Evolutionary conservation across 345 rosid species (phyloP), one percentile per base, ranked within the genome.

Genomic region (Hibiscus syriacus): DNA sequence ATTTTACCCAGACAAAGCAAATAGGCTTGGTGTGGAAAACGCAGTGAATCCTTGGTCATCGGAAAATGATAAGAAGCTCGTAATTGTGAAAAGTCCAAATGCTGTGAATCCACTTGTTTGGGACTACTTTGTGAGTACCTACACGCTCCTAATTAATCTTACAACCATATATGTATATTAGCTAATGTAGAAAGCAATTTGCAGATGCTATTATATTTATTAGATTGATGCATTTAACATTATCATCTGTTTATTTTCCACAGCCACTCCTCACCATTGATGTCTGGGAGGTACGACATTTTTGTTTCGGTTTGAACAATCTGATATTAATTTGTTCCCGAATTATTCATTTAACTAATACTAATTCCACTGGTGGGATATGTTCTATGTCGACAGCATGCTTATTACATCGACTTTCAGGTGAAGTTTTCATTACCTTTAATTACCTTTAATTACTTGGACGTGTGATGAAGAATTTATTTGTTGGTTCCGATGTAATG

Each of bases 221-320:
- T 73, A 48, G 50, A 43, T 55, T 41, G 49, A 29, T 66, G 5
- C 16, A 49, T 70, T 74, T 79, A 38, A 76, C 66, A 36, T 38
- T 22, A 25, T 25, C 23, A 46, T 54, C 67, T 72, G 43, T 74
- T 63, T 14, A 55, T 79, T 77, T 67, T 70, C 43, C 73, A 90
- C 92, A 90, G 99, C 95, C 96, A 34, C 91, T 94, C 68, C 97
- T 89, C 48, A 80, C 95, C 17, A 84, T 94, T 73, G 99, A 94
- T 77, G 88, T 89, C 10, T 94, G 99, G 97, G 99, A 90, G 98
- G 98, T 93, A 86, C 64, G 36, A 4, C 13, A n/a, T 3, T 25
- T 19, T 63, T 38, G 22, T 50, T 2, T 22, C 25, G 38, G 25
- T 16, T 29, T 54, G 25, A 38, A 3, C 17, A 14, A 45, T 45